phyloP scores from a whole-genome alignment of 306 rosid species.

The Phaseolus lunatus region DNA sequence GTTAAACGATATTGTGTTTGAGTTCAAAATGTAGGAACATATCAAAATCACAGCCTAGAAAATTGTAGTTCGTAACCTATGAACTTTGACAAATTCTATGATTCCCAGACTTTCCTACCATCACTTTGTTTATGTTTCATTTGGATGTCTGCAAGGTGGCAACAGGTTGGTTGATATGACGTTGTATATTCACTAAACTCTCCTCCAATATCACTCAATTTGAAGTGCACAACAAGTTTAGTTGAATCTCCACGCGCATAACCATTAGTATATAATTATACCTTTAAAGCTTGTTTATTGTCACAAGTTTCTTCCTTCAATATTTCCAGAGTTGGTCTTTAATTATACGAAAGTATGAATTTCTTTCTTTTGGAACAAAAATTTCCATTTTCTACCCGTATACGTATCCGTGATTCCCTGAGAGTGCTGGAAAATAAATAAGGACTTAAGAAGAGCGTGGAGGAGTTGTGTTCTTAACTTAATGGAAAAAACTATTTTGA shows the following conservation, averaged over 20 bases:
- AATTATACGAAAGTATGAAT: not conserved
- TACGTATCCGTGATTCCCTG: not conserved
- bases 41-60: not conserved
- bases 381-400: not conserved
- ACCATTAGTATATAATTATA: no score
- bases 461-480: not conserved
- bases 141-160: conserved; percentile 47
- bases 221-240: conserved; percentile 43
- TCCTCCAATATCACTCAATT: conserved; percentile 17
- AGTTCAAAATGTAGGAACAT: not conserved
- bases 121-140: not conserved
- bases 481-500: not conserved
- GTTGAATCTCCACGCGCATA: not conserved
- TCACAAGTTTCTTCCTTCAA: not conserved
- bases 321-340: not conserved
- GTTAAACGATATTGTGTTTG: conserved; percentile 12
- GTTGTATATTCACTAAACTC: conserved; percentile 2
- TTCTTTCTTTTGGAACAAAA: not conserved
- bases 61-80: no score
- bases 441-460: not conserved
- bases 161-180: conserved; percentile 41
- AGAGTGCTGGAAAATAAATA: not conserved
- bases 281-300: not conserved
- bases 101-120: not conserved
- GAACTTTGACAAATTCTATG: conserved; percentile 27